Base-by-base conservation (phyloP, 371 early-diverging fungal species). In the Lichtheimia hyalospora region DNA sequence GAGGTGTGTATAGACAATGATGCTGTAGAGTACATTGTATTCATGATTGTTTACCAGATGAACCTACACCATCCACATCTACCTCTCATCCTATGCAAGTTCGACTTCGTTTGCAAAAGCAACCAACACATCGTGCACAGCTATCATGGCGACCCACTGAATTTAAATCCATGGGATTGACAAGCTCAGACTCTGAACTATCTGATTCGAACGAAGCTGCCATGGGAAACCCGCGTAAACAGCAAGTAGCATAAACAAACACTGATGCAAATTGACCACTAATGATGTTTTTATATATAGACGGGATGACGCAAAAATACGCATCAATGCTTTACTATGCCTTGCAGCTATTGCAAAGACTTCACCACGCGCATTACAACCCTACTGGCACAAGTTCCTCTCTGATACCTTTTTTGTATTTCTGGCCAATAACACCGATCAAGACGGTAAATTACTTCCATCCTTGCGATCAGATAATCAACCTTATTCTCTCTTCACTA, bases 171-270 rank as follows among this genome's bases (percentile, higher is more conserved):
- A 34, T 49, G 48, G 51, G 68, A 16, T 24, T 64, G 25, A 65
- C 72, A 1, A 83, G 82, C 42, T 86, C 88, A 25, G 88, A 88
- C 53, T 86, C 88, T 14, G 87, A 86, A 59, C 41, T 83, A 46
- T 86, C 86, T 2, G 89, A 89, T 68, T 74, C 83, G 16, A 49
- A n/a, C 6, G 84, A 81, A 27, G 55, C 75, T 20, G 52, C 58
- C n/a, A 55, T 53, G 3, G 49, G 39, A 16, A 61, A 53, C 54
- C 61, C 68, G 41, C 67, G 73, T 48, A 66, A 67, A 62, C 67
- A 66, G 54, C 60, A 52, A 43, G 52, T 68, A 14, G 42, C 6
- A 43, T 18, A 10, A n/a, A 54, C 14, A 24, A n/a, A 7, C 24
- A 20, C 13, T 49, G 1, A 53, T n/a, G 14, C 5, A 20, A 25